Percentiles rank a stretch among this genome's conserved stretches.
phyloP scores from a whole-genome alignment of 2,329 filamentous ascomycete genomes.

The Penicillium hordei region DNA sequence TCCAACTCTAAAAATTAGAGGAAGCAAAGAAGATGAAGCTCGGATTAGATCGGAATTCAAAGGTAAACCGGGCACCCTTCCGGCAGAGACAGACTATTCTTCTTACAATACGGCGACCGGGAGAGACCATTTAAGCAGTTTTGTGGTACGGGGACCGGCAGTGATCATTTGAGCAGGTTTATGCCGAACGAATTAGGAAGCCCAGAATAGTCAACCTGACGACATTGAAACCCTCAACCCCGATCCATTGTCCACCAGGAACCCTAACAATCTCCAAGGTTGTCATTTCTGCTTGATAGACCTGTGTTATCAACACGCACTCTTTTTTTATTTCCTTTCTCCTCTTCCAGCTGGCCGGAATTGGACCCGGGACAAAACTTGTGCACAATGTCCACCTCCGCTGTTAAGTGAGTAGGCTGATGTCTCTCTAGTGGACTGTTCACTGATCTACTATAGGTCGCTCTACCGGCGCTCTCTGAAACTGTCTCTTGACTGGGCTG shows the following conservation, averaged over 20 bases:
- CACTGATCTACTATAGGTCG: constrained; percentile 48
- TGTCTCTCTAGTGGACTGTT: constrained; percentile 9
- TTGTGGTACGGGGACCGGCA: constrained; percentile 18
- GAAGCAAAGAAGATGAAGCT: constrained; percentile 6
- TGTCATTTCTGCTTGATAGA: not conserved
- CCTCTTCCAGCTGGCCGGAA: constrained; percentile 6
- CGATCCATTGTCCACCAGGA: constrained; percentile 9
- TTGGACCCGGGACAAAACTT: constrained; percentile 5
- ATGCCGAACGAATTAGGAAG: constrained; percentile 23
- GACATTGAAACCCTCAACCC: constrained; percentile 7
- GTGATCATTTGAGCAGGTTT: constrained; percentile 27
- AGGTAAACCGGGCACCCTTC: constrained; percentile 10
- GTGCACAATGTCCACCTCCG: constrained; percentile 34
- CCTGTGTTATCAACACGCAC: not conserved
- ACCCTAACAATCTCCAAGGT: constrained; percentile 2
- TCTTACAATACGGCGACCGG: constrained; percentile 17
- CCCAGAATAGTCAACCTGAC: constrained; percentile 26
- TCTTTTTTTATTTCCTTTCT: not conserved
- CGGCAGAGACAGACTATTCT: constrained; percentile 10
- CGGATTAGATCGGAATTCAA: constrained; percentile 11
- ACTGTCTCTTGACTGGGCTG: constrained; percentile 91
- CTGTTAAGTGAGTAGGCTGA: constrained; percentile 38
- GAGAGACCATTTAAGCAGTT: constrained; percentile 26
- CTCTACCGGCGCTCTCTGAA: constrained; percentile 93
- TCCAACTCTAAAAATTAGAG: constrained; percentile 4